Base-by-base conservation (phyloP, 352 stramenopile genomes). In the Phytophthora vignae region DNA sequence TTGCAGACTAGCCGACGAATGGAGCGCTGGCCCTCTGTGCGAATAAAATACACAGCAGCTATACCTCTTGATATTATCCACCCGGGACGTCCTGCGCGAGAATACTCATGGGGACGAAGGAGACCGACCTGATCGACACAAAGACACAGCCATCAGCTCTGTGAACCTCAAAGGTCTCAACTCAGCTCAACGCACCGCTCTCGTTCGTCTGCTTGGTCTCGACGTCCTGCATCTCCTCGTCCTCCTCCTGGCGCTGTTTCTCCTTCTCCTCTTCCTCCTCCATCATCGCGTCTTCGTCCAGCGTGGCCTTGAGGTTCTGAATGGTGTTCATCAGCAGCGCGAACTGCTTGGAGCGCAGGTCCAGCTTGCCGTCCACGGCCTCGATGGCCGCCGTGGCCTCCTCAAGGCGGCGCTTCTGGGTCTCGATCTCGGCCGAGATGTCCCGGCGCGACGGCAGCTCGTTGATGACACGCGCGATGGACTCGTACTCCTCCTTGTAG, bases 401-500 rank as follows among this genome's bases (percentile, higher is more conserved):
- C 25, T 72, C 67, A 2, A 91, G 72, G 11, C 83, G 71, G 67
- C 88, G 90, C 50, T 93, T 78, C 69, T 94, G 75, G 12, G 77
- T 69, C 10, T 82, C 71, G 33, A 93, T 83, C 52, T 93, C 82
- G 71, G 71, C 76, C n/a, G 77, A 76, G 31, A 90, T 88, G 0
- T 91, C 79, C 46, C 76, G 72, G 22, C 87, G 67, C 14, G 90
- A 92, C 62, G 88, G 87, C 44, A 95, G 67, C 63, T 93, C 78
- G 66, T 97, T 97, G 69, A 97, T 84, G 3, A 94, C 85, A 15
- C 87, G 74, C 38, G 90, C 88, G 56, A 94, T 89, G 17, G 86
- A 92, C 69, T 97, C 90, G 74, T 97, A 97, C 68, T 96, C 90
- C 67, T 97, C 88, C 65, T 97, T 97, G 73, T 96, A 96, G 31